Evolutionary conservation across 495 filamentous ascomycete species (phyloP).

Genomic region (Penicillium angulare): DNA sequence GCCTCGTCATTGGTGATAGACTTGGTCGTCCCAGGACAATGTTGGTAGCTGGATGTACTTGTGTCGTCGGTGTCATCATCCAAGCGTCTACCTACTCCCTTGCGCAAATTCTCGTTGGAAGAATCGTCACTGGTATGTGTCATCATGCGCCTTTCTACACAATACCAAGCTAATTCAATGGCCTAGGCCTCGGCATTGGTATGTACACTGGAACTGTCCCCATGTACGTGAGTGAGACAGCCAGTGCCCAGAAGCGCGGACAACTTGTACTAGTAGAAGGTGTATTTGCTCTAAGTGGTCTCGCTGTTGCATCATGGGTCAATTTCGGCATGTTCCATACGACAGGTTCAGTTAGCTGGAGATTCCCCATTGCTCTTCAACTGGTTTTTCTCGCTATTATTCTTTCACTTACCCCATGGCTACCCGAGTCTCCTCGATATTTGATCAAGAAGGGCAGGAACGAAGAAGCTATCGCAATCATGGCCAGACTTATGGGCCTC

Average conservation of each 20-base stretch:
- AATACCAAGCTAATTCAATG: neutral
- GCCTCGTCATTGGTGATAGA: constrained; percentile 53
- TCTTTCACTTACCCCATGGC: constrained; percentile 34
- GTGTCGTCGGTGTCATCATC: constrained; percentile 8
- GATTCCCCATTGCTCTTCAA: constrained; percentile 49
- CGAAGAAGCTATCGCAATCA: constrained; percentile 28
- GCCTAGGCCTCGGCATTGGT: constrained; percentile 55
- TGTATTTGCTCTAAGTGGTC: constrained; percentile 57
- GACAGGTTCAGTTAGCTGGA: constrained; percentile 37
- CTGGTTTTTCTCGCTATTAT: constrained; percentile 27
- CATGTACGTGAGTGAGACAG: constrained; percentile 64
- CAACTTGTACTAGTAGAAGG: constrained; percentile 57
- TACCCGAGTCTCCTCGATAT: constrained; percentile 47
- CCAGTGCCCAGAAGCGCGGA: constrained; percentile 56
- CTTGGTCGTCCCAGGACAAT: constrained; percentile 57
- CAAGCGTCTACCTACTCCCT: constrained; percentile 31
- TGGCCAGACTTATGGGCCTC: constrained; percentile 43
- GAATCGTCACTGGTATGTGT: constrained; percentile 14
- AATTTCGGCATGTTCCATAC: constrained; percentile 53
- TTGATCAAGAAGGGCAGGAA: constrained; percentile 35
- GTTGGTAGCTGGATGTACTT: constrained; percentile 33
- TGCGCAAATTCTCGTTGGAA: constrained; percentile 50
- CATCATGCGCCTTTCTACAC: neutral
- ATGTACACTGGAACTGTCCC: constrained; percentile 59
- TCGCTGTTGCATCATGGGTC: constrained; percentile 49